Evolutionary conservation across 192 early-diverging fungal species (phyloP), one percentile per base, ranked within the genome.

Genomic region (Tieghemiomyces parasiticus): DNA sequence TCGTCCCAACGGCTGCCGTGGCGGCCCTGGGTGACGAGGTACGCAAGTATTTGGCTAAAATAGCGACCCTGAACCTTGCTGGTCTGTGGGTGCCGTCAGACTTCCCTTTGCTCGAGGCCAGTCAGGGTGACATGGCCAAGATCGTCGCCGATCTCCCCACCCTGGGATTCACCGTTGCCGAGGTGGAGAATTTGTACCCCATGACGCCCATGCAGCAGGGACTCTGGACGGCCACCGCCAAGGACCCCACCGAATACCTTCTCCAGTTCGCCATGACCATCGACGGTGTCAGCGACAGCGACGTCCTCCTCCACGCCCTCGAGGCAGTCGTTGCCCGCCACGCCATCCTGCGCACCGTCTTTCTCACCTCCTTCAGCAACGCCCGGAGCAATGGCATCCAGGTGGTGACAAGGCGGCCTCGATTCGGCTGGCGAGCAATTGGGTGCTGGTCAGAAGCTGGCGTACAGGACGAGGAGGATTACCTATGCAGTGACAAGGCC

Each of bases 211-310:
- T 13, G 22, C 52, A 54, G 20, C 8, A 54, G 4, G 52, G 52
- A 10, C 29, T 54, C 32, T 28, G 26, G n/a, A 20, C 20, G 26
- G 29, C 24, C 24, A 32, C 32, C 3, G 8, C 29, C 22, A 54
- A 54, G 29, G 52, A 54, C 52, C 32, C 52, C 12, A 31, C 52
- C 24, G 52, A 25, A 4, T 54, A 54, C 28, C 19, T 54, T 25
- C 9, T 54, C 19, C 52, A 54, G 32, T 13, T 20, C 19, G 13
- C 52, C 1, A 31, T 29, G 9, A 8, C 28, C 10, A 54, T 54
- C 28, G 4, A 10, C 9, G 52, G 52, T 29, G 8, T 10, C 0
- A 8, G 26, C 14, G 4, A 28, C 14, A 14, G 13, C n/a, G 4
- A 20, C 50, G 22, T 3, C 13, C 28, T 22, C 25, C 50, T 26